Evolutionary conservation across 2,329 filamentous ascomycete species (phyloP).

Genomic region (Chrysoporthe puriensis): DNA sequence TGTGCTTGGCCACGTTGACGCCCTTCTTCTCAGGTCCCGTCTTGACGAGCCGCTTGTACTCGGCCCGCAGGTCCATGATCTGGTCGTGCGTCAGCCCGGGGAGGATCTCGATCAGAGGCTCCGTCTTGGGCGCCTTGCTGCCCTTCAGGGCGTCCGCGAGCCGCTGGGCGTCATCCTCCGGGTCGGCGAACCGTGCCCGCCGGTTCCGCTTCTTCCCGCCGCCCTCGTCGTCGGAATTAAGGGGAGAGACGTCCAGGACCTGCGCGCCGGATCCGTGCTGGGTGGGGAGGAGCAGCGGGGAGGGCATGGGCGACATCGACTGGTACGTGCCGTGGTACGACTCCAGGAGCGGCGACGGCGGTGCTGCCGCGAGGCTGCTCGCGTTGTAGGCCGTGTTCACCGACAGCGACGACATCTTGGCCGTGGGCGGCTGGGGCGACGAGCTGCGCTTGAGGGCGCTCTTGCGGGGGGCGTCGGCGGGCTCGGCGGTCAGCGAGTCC

Average conservation of each 20-base stretch:
- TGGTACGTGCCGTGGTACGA: constrained; percentile 94
- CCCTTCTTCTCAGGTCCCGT: constrained; percentile 72
- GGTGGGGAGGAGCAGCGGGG: constrained; percentile 66
- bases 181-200: constrained; percentile 81
- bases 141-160: constrained; percentile 76
- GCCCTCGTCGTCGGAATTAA: constrained; percentile 53
- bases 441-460: constrained; percentile 44
- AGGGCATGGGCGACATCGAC: constrained; percentile 92
- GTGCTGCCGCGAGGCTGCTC: constrained; percentile 54
- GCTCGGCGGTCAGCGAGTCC: constrained; percentile 39
- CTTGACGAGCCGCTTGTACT: constrained; percentile 91
- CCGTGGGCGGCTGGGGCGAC: constrained; percentile 53
- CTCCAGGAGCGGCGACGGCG: constrained; percentile 84
- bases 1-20: constrained; percentile 85
- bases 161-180: constrained; percentile 74
- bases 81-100: constrained; percentile 86
- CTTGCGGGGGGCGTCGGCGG: constrained; percentile 34
- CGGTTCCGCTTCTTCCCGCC: constrained; percentile 54
- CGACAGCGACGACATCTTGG: constrained; percentile 56
- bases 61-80: constrained; percentile 79
- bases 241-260: constrained; percentile 55
- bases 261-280: constrained; percentile 52
- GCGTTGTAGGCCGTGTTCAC: constrained; percentile 52
- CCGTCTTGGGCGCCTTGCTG: constrained; percentile 67
- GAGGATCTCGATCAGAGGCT: constrained; percentile 79